Base-by-base conservation (phyloP, 148 eudicot species). In the Gaultheria prostrata region DNA sequence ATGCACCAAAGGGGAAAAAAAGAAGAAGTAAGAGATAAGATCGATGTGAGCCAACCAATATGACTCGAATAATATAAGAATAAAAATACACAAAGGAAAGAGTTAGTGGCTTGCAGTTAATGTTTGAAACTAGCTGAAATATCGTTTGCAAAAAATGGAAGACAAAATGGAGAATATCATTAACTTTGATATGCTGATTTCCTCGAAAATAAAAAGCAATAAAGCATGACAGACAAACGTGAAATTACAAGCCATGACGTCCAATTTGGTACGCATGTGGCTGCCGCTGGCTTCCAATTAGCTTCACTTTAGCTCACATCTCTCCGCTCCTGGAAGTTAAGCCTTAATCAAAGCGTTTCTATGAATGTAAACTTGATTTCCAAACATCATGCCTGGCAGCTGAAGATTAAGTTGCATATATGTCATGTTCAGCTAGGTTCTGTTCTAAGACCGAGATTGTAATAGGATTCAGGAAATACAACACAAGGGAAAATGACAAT, bases 91-190 rank as follows among this genome's bases (percentile, higher is more conserved):
- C 33, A 74, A 75, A 46, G 1, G 14, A 48, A 43, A 85, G 18
- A 45, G 49, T 54, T 74, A 80, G n/a, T 21, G 51, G 86, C 73
- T 32, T 39, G 39, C 80, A 26, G 39, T 28, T 28, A 26, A 49
- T 50, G 10, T 15, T 50, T 77, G 59, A 54, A 77, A 30, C 79
- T 48, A 46, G 81, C 82, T 18, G 77, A 83, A 69, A 80, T 87
- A 78, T 82, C 84, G 24, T 82, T 87, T 50, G 46, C 8, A 45
- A 77, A 88, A 84, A 83, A 84, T 30, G 61, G 80, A 77, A 54
- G 35, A 8, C 46, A 20, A 43, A 90, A 75, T 83, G 73, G 73
- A 85, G 86, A 63, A 76, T 84, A 48, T 54, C 76, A 86, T 83
- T 79, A 59, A 15, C 84, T 32, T 67, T 83, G 69, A 80, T 71